A percentile compares a stretch with the other conserved stretches of the same genome.
Evolutionary conservation across 2,329 filamentous ascomycete genomes (phyloP).

Genomic region (Mycosphaerella arachidis): DNA sequence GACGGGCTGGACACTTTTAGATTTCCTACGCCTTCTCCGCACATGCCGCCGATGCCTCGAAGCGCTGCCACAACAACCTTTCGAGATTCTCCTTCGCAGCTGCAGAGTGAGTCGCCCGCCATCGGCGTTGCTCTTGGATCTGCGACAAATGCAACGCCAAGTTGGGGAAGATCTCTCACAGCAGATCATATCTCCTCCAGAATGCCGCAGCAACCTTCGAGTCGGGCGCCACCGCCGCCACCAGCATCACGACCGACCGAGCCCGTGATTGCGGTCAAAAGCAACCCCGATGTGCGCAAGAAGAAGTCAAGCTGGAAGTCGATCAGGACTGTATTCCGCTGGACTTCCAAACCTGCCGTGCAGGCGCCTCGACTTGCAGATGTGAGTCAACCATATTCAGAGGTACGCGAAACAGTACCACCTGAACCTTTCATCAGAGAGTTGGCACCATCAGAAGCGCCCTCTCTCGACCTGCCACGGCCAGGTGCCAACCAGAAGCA

Average conservation of each 20-base stretch:
- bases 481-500: neutral
- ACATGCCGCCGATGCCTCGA: slow-evolving; percentile 14
- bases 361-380: neutral
- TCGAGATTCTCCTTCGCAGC: slow-evolving; percentile 10
- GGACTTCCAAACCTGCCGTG: slow-evolving; percentile 12
- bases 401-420: neutral
- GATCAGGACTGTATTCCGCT: slow-evolving; percentile 25
- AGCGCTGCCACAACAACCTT: slow-evolving; percentile 14
- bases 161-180: slow-evolving; percentile 23
- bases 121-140: slow-evolving; percentile 24
- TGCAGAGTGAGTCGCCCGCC: slow-evolving; percentile 9
- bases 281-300: slow-evolving; percentile 13
- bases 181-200: slow-evolving; percentile 15
- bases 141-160: slow-evolving; percentile 18
- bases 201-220: slow-evolving; percentile 8
- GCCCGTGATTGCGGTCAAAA: neutral
- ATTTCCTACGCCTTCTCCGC: slow-evolving; percentile 29
- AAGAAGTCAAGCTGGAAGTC: slow-evolving; percentile 30
- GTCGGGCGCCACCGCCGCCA: slow-evolving; percentile 5
- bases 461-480: slow-evolving; percentile 5
- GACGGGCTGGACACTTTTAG: slow-evolving; percentile 25
- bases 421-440: neutral
- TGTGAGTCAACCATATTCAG: neutral
- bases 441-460: neutral
- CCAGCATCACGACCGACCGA: neutral